A percentile compares a stretch with the other conserved stretches of the same genome.
Evolutionary conservation across 768 basidiomycete genomes (phyloP).

Genomic region (Lentinus tigrinus): DNA sequence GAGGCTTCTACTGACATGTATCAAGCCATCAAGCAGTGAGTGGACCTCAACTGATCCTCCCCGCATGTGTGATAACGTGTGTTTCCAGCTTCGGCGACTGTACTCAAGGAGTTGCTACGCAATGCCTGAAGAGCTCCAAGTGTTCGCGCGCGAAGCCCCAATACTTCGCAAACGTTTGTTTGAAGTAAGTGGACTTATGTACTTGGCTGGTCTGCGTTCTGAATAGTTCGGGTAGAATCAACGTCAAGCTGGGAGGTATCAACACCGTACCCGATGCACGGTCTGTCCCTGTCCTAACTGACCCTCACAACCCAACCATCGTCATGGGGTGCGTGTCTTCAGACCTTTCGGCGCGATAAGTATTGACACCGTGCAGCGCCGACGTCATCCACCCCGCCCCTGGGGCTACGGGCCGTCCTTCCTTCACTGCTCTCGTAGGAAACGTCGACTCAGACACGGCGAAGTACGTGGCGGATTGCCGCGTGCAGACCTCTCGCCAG

Average conservation of each 20-base stretch:
- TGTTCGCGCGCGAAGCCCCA: conserved; percentile 68
- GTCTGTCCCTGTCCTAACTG: conserved; percentile 63
- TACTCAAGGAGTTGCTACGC: conserved; percentile 69
- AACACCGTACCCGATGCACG: conserved; percentile 73
- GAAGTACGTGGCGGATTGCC: conserved; percentile 64
- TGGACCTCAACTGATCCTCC: not conserved
- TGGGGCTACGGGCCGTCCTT: conserved; percentile 75
- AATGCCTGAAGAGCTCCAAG: conserved; percentile 70
- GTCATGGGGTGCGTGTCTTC: conserved; percentile 57
- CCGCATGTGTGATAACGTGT: not conserved
- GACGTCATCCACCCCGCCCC: conserved; percentile 85
- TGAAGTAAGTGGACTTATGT: conserved; percentile 54
- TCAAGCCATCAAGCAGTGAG: conserved; percentile 75
- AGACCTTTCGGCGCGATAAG: not conserved
- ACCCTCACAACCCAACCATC: conserved; percentile 72
- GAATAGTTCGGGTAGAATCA: conserved; percentile 48
- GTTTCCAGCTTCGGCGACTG: conserved; percentile 70
- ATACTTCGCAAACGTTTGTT: conserved; percentile 77
- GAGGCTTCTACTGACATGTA: conserved; percentile 78
- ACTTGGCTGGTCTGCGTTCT: not conserved
- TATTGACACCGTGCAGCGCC: conserved; percentile 39
- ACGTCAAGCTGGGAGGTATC: conserved; percentile 83
- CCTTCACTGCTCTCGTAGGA: conserved; percentile 77
- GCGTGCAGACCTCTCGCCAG: conserved; percentile 64
- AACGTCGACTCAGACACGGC: conserved; percentile 76